phyloP scores from a whole-genome alignment of 2,329 filamentous ascomycete genomes.

The Venturia nashicola region DNA sequence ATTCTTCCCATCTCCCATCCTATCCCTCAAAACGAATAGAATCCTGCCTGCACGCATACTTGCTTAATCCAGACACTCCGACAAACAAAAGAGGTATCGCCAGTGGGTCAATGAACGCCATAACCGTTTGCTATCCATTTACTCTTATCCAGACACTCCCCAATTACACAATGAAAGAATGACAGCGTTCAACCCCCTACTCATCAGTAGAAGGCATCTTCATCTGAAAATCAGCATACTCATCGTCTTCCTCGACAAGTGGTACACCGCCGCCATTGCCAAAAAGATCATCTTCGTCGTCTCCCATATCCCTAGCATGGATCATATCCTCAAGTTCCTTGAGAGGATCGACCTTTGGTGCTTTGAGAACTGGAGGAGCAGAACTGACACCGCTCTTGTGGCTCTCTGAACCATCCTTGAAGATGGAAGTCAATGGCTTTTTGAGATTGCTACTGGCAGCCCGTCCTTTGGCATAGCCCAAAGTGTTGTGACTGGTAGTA shows the following conservation, averaged over 20 bases:
- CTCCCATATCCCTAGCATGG: neutral
- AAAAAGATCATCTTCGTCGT: constrained; percentile 5
- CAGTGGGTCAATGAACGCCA: neutral
- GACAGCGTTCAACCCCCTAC: neutral
- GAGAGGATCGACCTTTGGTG: neutral
- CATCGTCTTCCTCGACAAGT: constrained; percentile 4
- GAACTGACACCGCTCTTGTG: neutral
- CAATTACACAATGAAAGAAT: neutral
- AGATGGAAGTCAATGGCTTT: constrained; percentile 4
- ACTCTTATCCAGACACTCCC: neutral
- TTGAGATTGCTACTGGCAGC: constrained; percentile 2
- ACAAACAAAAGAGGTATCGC: neutral
- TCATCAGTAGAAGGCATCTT: constrained; percentile 6
- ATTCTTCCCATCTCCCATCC: neutral
- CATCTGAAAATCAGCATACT: constrained; percentile 8
- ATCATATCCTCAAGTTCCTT: constrained; percentile 6
- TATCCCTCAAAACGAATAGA: neutral
- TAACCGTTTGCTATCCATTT: neutral
- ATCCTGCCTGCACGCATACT: neutral
- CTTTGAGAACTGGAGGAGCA: neutral
- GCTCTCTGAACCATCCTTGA: neutral
- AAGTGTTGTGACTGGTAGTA: constrained; percentile 8
- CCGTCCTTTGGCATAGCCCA: constrained; percentile 11
- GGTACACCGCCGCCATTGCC: constrained; percentile 4
- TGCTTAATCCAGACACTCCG: neutral